phyloP scores from a whole-genome alignment of 2,329 filamentous ascomycete species.

The Phialophora chinensis region DNA sequence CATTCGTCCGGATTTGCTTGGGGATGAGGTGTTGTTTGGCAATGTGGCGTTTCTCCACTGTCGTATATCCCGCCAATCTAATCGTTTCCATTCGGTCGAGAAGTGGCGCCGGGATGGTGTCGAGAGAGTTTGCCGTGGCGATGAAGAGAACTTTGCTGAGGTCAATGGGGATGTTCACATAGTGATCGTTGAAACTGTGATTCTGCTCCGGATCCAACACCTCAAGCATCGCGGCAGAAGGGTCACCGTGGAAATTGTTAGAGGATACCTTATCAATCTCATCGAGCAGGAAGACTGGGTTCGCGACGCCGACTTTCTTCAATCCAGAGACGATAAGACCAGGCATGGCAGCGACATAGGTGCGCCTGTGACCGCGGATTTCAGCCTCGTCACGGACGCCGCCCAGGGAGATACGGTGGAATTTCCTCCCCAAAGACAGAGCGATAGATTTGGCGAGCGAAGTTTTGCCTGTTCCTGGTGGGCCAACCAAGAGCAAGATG shows the following conservation, averaged over 20 bases:
- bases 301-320: conserved; percentile 93
- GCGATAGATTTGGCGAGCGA: conserved; percentile 93
- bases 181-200: conserved; percentile 91
- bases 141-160: conserved; percentile 97
- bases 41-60: conserved; percentile 94
- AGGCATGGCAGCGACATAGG: conserved; percentile 99
- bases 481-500: conserved; percentile 89
- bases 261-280: conserved; percentile 97
- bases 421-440: conserved; percentile 88
- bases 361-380: conserved; percentile 90
- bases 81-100: conserved; percentile 98
- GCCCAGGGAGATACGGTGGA: conserved; percentile 94
- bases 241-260: conserved; percentile 91
- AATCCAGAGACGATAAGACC: conserved; percentile 91
- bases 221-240: conserved; percentile 96
- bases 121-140: conserved; percentile 91
- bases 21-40: conserved; percentile 91
- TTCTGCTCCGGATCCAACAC: conserved; percentile 98
- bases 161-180: conserved; percentile 93
- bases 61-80: conserved; percentile 91
- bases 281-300: conserved; percentile 93
- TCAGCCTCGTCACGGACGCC: conserved; percentile 96
- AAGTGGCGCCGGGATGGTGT: conserved; percentile 92
- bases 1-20: conserved; percentile 92
- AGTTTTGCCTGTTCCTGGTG: conserved; percentile 94